Conservation (phyloP, 805 yeast species). For the Ogataea naganishii region DNA sequence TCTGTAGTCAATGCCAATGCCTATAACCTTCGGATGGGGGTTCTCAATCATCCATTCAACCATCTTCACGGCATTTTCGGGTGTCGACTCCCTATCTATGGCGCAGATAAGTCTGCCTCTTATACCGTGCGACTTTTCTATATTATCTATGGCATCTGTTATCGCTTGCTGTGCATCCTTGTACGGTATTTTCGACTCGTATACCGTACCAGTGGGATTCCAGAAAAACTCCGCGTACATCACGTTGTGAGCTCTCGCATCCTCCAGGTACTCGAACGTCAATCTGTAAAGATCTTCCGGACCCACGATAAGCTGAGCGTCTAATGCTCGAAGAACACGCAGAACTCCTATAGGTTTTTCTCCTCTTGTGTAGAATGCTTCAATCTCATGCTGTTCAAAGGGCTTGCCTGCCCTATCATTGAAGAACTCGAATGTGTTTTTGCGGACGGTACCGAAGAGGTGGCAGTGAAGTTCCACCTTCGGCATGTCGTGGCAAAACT, state of each 20-base stretch:
- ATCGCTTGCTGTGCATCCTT: slow-evolving; percentile 19
- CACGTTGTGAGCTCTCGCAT: slow-evolving; percentile 17
- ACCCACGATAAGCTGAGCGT: slow-evolving; percentile 14
- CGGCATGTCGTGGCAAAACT: slow-evolving; percentile 19
- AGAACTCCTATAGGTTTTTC: slow-evolving; percentile 24
- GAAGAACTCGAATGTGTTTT: slow-evolving; percentile 15
- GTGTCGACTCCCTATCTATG: slow-evolving; percentile 20
- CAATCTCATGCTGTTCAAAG: slow-evolving; percentile 16
- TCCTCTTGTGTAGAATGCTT: slow-evolving; percentile 20
- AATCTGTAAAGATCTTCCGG: slow-evolving; percentile 19
- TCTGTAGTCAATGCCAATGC: slow-evolving; percentile 24
- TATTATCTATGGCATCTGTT: slow-evolving; percentile 16
- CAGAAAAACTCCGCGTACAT: slow-evolving; percentile 21
- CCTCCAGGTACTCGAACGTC: slow-evolving; percentile 17
- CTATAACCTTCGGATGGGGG: slow-evolving; percentile 14
- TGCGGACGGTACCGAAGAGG: slow-evolving; percentile 21
- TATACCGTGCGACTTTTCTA: slow-evolving; percentile 13
- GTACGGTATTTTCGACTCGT: slow-evolving; percentile 18
- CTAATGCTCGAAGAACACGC: slow-evolving; percentile 20
- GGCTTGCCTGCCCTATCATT: slow-evolving; percentile 15
- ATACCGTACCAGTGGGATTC: slow-evolving; percentile 25
- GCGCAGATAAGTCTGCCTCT: slow-evolving; percentile 18
- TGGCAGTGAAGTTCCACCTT: slow-evolving; percentile 25
- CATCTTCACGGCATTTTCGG: slow-evolving; percentile 18
- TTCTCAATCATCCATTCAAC: slow-evolving; percentile 20